Evolutionary conservation across 495 filamentous ascomycete genomes (phyloP).

Genomic region (Penicillium malachiteum): DNA sequence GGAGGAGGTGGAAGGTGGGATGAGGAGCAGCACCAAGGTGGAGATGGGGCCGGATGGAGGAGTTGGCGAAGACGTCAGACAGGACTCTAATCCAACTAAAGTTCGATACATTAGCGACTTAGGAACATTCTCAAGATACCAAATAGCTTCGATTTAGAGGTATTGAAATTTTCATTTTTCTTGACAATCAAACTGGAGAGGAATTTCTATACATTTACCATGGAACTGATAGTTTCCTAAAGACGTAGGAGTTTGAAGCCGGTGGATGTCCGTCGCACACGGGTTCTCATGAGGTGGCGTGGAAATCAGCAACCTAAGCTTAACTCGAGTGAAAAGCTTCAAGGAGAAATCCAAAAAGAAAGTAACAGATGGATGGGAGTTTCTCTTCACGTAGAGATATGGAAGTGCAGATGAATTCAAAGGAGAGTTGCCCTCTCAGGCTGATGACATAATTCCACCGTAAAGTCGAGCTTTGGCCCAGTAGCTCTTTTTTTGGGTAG

Average conservation of each 20-base stretch:
- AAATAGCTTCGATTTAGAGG: no score
- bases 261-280: constrained; percentile 29
- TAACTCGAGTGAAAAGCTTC: not conserved
- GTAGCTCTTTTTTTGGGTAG: constrained; percentile 3
- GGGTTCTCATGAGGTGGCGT: constrained; percentile 31
- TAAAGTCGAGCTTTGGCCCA: constrained; percentile 14
- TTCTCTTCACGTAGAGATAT: not conserved
- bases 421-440: constrained; percentile 17
- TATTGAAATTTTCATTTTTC: no score
- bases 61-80: constrained; percentile 27
- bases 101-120: constrained; percentile 25
- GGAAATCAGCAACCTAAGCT: not conserved
- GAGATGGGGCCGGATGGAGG: constrained; percentile 21
- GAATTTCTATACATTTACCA: constrained; percentile 19
- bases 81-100: constrained; percentile 9
- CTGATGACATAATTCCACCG: constrained; percentile 48
- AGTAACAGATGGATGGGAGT: not conserved
- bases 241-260: constrained; percentile 22
- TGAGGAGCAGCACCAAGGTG: constrained; percentile 15
- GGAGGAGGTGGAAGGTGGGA: constrained; percentile 6
- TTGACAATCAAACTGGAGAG: no score
- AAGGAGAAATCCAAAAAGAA: no score
- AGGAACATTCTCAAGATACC: constrained; percentile 2
- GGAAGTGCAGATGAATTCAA: constrained; percentile 4
- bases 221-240: constrained; percentile 20